Conservation (phyloP, 1,284 basidiomycete genomes). For the Pyrrhoderma noxium region DNA sequence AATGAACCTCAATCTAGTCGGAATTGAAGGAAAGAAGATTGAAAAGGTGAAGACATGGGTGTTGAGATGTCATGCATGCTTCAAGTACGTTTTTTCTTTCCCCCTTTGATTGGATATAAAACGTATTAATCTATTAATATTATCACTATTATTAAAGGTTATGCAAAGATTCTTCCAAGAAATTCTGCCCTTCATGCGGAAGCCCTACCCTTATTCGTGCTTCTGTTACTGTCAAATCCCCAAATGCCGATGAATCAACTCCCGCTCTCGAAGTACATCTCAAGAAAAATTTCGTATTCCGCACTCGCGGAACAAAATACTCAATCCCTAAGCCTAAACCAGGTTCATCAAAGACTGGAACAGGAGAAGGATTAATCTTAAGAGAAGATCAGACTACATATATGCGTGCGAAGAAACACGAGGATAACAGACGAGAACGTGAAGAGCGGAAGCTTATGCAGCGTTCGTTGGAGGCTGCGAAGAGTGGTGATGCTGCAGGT, state of each 20-base stretch:
- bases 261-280: conserved; percentile 80
- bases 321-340: conserved; percentile 89
- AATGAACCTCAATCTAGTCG: conserved; percentile 90
- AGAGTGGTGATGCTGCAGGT: conserved; percentile 39
- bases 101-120: too few species aligned
- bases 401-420: conserved; percentile 70
- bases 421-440: conserved; percentile 63
- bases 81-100: conserved; percentile 69
- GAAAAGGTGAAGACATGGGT: conserved; percentile 94
- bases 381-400: conserved; percentile 89
- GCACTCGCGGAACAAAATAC: conserved; percentile 86
- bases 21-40: conserved; percentile 87
- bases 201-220: conserved; percentile 88
- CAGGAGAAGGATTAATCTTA: conserved; percentile 75
- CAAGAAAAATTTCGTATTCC: conserved; percentile 93
- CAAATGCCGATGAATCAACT: conserved; percentile 47
- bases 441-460: conserved; percentile 73
- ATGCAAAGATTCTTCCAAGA: conserved; percentile 92
- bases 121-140: too few species aligned
- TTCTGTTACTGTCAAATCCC: conserved; percentile 79
- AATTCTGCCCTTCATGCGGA: conserved; percentile 97
- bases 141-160: conserved; percentile 46
- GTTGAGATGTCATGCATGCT: conserved; percentile 95
- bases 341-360: conserved; percentile 79
- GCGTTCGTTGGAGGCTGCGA: conserved; percentile 45